Conservation (phyloP, 768 basidiomycete genomes). For the Russula griseocarnosa region DNA sequence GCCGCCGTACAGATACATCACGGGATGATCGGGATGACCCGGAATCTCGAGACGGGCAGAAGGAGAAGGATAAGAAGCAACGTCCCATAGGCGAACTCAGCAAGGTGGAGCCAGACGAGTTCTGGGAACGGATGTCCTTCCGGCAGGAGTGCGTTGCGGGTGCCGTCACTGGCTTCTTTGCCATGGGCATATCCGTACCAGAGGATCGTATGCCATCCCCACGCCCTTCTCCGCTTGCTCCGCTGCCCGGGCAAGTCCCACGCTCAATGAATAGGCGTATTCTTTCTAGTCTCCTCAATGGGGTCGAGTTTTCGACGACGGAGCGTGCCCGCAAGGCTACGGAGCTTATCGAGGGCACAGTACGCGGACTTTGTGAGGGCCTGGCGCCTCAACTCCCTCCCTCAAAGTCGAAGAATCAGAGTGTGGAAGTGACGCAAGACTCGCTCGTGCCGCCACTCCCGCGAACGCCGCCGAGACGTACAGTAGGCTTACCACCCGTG, state of each 20-base stretch:
- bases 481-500: slow-evolving; percentile 33
- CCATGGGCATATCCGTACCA: slow-evolving; percentile 47
- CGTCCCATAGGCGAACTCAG: slow-evolving; percentile 48
- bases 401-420: slow-evolving; percentile 18
- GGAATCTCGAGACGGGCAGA: slow-evolving; percentile 25
- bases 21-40: slow-evolving; percentile 14
- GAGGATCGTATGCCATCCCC: slow-evolving; percentile 20
- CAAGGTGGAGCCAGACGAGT: slow-evolving; percentile 68
- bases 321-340: slow-evolving; percentile 66
- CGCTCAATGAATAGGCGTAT: slow-evolving; percentile 67
- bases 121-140: slow-evolving; percentile 97
- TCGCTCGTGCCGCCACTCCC: slow-evolving; percentile 42
- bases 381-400: slow-evolving; percentile 33
- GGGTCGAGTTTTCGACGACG: slow-evolving; percentile 70
- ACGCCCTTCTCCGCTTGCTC: slow-evolving; percentile 40
- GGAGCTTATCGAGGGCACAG: slow-evolving; percentile 62
- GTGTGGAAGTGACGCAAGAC: neutral
- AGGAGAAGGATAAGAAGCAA: slow-evolving; percentile 31
- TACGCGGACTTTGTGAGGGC: slow-evolving; percentile 70
- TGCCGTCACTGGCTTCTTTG: slow-evolving; percentile 91
- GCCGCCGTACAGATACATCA: slow-evolving; percentile 38
- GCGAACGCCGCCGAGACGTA: slow-evolving; percentile 45
- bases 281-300: slow-evolving; percentile 60
- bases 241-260: slow-evolving; percentile 57
- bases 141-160: slow-evolving; percentile 92